These are phyloP conservation scores for Moesziomyces parantarcticus DNA, from an alignment of 1,284 basidiomycete species.

Conservation along the genomic window DNA sequence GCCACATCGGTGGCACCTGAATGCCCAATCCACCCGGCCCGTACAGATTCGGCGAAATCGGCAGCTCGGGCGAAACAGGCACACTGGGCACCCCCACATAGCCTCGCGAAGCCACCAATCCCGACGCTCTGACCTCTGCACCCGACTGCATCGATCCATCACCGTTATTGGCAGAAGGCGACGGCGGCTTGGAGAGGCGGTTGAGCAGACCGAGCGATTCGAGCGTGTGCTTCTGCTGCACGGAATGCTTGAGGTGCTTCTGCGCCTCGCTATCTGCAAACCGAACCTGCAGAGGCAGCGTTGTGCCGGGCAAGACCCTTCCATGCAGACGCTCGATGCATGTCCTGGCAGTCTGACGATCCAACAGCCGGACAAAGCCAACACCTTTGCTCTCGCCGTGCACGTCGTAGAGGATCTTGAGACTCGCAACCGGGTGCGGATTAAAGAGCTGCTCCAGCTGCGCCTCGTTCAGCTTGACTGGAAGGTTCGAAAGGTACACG, in stretches of 20 bases:
- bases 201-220: constrained; percentile 28
- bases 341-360: constrained; percentile 49
- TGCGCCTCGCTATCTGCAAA: constrained; percentile 64
- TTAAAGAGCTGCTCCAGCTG: constrained; percentile 61
- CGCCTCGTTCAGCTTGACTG: constrained; percentile 34
- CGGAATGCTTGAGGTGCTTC: constrained; percentile 53
- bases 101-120: no score
- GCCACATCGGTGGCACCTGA: no score
- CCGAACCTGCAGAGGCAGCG: constrained; percentile 52
- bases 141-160: no score
- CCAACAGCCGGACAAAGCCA: constrained; percentile 54
- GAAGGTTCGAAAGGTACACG: constrained; percentile 60
- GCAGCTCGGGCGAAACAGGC: no score
- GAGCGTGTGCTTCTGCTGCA: constrained; percentile 41
- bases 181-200: no score
- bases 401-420: constrained; percentile 56
- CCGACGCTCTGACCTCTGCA: no score
- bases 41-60: no score
- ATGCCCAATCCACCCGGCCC: no score
- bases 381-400: constrained; percentile 57
- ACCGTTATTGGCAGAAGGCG: no score
- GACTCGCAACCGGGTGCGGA: constrained; percentile 53
- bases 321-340: constrained; percentile 58
- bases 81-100: no score
- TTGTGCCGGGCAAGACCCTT: constrained; percentile 42